Base-by-base conservation (phyloP, 2,329 filamentous ascomycete species). In the Botryosphaeria agaves region DNA sequence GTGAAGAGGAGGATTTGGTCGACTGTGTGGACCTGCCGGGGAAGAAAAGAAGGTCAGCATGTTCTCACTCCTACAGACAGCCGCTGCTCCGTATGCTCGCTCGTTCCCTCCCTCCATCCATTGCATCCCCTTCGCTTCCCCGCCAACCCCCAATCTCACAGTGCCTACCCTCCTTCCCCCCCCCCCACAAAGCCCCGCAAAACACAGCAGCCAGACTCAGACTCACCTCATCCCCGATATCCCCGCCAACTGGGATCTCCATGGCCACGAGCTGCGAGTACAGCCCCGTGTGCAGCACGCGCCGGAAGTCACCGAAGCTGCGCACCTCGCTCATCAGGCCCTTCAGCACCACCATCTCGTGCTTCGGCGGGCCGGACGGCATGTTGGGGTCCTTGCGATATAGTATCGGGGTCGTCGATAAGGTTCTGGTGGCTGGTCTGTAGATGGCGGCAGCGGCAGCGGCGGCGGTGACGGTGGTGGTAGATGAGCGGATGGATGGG, bases 1-100 rank as follows among this genome's bases (percentile, higher is more conserved):
- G 69, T 76, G 48, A 76, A 75, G 8, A 72, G 69, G 8, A 77
- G 53, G 32, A 71, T 66, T 39, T 76, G 72, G 37, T 76, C 72
- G 21, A 75, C 70, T 0, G 64, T 66, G 44, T 76, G 71, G 23
- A 50, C 43, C 45, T 53, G 21, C 34, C 23, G 7, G 17, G 5
- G 15, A 29, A 24, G 7, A 14, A 29, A 5, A 16, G 28, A 3
- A 7, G 18, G 2, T 23, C 7, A 12, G 8, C 18, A 15, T 25
- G n/a, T n/a, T n/a, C 14, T 11, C 14, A 3, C 6, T 19, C 7
- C 20, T 5, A 18, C 16, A 5, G 11, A 18, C 26, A 18, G 11
- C 14, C n/a, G 7, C 14, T 12, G 25, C 25, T 7, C n/a, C 25
- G 7, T 7, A 27, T 27, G 7, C 25, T 16, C n/a, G 7, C 25